Conservation (phyloP, 805 yeast genomes). For the Suhomyces sp. region DNA sequence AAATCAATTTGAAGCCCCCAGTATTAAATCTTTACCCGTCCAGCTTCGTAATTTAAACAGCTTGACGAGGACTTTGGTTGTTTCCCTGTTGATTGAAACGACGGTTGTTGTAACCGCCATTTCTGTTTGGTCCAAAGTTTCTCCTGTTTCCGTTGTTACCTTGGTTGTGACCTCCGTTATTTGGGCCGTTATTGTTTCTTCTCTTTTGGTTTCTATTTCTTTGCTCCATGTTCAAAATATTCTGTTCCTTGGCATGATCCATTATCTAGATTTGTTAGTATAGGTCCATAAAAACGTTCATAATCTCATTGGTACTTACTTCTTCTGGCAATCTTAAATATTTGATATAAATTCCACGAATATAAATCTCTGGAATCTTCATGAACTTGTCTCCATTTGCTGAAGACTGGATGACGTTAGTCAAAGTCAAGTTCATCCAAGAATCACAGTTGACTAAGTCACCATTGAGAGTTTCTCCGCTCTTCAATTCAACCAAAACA, state of each 20-base stretch:
- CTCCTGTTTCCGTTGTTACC: constrained; percentile 12
- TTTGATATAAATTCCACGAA: constrained; percentile 83
- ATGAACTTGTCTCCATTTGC: constrained; percentile 58
- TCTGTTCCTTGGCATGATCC: constrained; percentile 71
- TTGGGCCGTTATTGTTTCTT: constrained; percentile 36
- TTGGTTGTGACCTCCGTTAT: constrained; percentile 13
- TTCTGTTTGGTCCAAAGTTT: constrained; percentile 23
- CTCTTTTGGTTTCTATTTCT: constrained; percentile 45
- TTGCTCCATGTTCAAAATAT: constrained; percentile 48
- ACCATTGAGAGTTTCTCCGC: constrained; percentile 88
- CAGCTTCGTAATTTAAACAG: background rate
- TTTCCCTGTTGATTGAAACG: constrained; percentile 16
- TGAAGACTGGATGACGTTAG: constrained; percentile 68
- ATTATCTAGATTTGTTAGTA: constrained; percentile 40
- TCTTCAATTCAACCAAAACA: constrained; percentile 83
- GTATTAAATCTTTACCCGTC: background rate
- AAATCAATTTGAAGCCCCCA: background rate
- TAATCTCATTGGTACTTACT: constrained; percentile 10
- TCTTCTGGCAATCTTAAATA: constrained; percentile 73
- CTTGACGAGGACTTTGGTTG: constrained; percentile 4
- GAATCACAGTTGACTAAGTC: constrained; percentile 81
- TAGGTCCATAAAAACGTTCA: background rate
- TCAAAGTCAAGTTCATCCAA: constrained; percentile 91
- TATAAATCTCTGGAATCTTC: constrained; percentile 69
- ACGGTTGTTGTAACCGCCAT: constrained; percentile 22